A percentile compares a stretch with the other conserved stretches of the same genome.
Conservation (phyloP, 345 rosid species). For the Pelargonium nanum region DNA sequence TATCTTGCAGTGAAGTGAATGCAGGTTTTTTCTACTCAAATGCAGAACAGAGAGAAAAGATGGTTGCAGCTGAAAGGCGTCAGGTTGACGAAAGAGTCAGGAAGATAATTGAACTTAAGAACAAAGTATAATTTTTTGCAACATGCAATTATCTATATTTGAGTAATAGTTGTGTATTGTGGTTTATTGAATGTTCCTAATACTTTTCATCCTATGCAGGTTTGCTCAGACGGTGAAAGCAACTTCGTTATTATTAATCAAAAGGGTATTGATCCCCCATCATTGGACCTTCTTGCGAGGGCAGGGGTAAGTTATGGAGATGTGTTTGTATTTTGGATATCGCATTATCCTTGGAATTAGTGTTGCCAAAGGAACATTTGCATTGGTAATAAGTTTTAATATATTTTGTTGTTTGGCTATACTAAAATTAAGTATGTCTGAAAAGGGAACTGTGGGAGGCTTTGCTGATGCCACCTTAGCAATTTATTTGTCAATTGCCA, state of each 20-base stretch:
- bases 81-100: constrained; percentile 78
- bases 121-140: constrained; percentile 40
- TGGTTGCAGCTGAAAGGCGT: constrained; percentile 92
- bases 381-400: background rate
- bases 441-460: background rate
- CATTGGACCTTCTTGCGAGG: constrained; percentile 85
- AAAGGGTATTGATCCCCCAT: constrained; percentile 98
- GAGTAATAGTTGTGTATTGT: background rate
- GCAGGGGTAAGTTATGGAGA: constrained; percentile 69
- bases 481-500: background rate
- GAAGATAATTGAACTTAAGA: constrained; percentile 79
- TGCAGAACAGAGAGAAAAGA: constrained; percentile 96
- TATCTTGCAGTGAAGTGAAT: constrained; percentile 71
- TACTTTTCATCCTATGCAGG: constrained; percentile 37
- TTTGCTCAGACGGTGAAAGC: constrained; percentile 68
- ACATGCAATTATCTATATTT: background rate
- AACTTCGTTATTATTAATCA: constrained; percentile 86
- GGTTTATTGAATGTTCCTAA: constrained; percentile 2
- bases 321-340: background rate
- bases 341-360: background rate
- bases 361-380: background rate
- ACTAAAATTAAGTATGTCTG: background rate
- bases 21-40: constrained; percentile 99
- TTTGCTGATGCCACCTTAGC: background rate
- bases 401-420: background rate